These are phyloP conservation scores for Chaetomium cochliodes DNA, from an alignment of 495 filamentous ascomycete genomes.

Conservation along the genomic window DNA sequence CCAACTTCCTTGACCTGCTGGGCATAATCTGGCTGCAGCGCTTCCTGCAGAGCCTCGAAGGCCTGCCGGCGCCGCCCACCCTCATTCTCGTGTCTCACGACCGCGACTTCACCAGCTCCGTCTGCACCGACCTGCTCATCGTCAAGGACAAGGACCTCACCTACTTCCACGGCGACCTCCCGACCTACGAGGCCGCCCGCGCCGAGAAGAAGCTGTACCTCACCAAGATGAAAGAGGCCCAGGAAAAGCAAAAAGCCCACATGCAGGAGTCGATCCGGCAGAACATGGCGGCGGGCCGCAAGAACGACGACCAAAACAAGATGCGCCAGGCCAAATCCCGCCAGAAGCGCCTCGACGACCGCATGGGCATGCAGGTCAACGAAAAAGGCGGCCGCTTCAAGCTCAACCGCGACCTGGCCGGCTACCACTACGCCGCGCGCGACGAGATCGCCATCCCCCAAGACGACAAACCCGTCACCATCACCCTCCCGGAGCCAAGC, in stretches of 20 bases:
- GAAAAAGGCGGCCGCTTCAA: constrained; percentile 74
- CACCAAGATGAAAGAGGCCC: constrained; percentile 72
- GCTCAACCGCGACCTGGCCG: constrained; percentile 67
- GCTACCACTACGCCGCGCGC: constrained; percentile 56
- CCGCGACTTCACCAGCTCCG: constrained; percentile 66
- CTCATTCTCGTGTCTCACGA: constrained; percentile 79
- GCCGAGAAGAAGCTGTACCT: constrained; percentile 62
- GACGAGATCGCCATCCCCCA: constrained; percentile 67
- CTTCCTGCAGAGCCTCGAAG: constrained; percentile 56
- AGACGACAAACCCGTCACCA: constrained; percentile 59
- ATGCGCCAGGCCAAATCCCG: constrained; percentile 73
- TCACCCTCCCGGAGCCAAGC: constrained; percentile 58
- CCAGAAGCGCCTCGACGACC: constrained; percentile 77
- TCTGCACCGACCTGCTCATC: constrained; percentile 75
- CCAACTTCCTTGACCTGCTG: constrained; percentile 78
- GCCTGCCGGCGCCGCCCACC: constrained; percentile 44
- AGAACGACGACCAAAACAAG: constrained; percentile 74
- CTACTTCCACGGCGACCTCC: constrained; percentile 69
- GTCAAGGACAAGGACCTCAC: constrained; percentile 64
- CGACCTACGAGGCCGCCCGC: constrained; percentile 65
- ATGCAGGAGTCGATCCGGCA: constrained; percentile 73
- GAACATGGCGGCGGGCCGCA: constrained; percentile 65
- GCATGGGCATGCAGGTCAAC: constrained; percentile 69
- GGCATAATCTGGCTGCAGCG: constrained; percentile 81
- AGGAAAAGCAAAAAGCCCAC: constrained; percentile 71